phyloP scores from a whole-genome alignment of 768 basidiomycete species.

The Galerina sulciceps region DNA sequence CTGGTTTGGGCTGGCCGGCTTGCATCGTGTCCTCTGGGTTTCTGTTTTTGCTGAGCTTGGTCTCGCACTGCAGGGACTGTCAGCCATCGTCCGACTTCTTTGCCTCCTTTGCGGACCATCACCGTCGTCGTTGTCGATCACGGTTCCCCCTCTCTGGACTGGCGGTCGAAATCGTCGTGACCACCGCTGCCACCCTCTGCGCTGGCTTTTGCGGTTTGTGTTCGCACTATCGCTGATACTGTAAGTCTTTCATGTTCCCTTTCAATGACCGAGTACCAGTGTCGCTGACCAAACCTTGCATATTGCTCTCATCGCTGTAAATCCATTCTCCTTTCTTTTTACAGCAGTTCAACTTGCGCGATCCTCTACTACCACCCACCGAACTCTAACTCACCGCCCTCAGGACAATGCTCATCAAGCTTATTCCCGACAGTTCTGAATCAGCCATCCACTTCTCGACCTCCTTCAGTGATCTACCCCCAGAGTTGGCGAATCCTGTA shows the following conservation, averaged over 20 bases:
- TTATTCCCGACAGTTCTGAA: slow-evolving; percentile 44
- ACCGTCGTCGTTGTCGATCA: neutral
- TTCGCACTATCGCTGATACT: neutral
- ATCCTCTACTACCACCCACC: neutral
- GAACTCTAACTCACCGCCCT: neutral
- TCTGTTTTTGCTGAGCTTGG: slow-evolving; percentile 2
- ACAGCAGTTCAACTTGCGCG: neutral
- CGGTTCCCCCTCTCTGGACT: neutral
- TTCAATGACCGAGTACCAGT: neutral
- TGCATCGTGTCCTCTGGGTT: slow-evolving; percentile 16
- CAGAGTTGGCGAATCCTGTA: slow-evolving; percentile 46
- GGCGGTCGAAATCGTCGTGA: neutral
- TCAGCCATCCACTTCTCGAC: slow-evolving; percentile 65
- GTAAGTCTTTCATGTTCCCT: neutral
- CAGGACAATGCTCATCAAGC: slow-evolving; percentile 58
- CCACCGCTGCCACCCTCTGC: neutral
- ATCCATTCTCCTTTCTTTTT: slow-evolving; percentile 1
- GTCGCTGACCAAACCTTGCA: neutral
- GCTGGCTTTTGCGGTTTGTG: neutral
- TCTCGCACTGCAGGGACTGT: slow-evolving; percentile 5
- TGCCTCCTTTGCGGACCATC: neutral
- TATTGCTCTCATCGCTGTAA: slow-evolving; percentile 1
- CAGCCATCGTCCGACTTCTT: slow-evolving; percentile 5
- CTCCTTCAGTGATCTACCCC: slow-evolving; percentile 55
- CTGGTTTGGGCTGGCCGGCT: slow-evolving; percentile 16